Conservation (phyloP, 176 grass and related monocot species). For the Rhipidocladum racemiflorum region DNA sequence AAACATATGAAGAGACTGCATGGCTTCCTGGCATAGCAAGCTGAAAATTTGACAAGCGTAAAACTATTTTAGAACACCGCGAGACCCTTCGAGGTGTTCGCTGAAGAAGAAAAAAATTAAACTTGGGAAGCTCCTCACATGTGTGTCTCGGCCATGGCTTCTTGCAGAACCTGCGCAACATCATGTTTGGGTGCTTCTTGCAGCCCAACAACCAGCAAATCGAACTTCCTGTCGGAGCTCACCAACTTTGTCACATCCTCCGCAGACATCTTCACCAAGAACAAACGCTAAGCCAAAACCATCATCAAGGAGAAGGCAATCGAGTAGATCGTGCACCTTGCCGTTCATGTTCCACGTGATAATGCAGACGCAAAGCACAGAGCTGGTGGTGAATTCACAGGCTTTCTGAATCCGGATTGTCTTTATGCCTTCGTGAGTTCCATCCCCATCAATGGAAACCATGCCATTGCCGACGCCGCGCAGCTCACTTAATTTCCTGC, state of each 20-base stretch:
- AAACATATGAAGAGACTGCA: slow-evolving; percentile 69
- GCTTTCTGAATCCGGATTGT: slow-evolving; percentile 40
- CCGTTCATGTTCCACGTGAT: slow-evolving; percentile 78
- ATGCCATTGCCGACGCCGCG: slow-evolving; percentile 10
- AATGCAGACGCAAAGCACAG: slow-evolving; percentile 47
- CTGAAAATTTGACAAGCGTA: slow-evolving; percentile 23
- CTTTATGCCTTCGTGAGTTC: slow-evolving; percentile 61
- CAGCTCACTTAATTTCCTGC: slow-evolving; percentile 31
- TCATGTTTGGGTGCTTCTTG: slow-evolving; percentile 56
- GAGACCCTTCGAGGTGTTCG: not conserved
- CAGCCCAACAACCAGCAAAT: slow-evolving; percentile 57
- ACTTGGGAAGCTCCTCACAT: not conserved
- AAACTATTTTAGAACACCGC: not conserved
- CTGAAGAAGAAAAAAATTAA: not conserved
- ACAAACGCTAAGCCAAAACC: not conserved
- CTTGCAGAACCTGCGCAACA: slow-evolving; percentile 42
- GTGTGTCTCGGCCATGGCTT: slow-evolving; percentile 52
- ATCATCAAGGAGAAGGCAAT: not conserved
- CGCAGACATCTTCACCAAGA: slow-evolving; percentile 33
- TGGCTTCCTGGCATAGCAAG: slow-evolving; percentile 45
- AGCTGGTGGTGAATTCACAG: slow-evolving; percentile 41
- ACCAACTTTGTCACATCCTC: slow-evolving; percentile 52
- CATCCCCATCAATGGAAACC: slow-evolving; percentile 24
- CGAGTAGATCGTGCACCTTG: slow-evolving; percentile 36
- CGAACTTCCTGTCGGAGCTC: slow-evolving; percentile 48